Evolutionary conservation across 1,284 basidiomycete species (phyloP).

Genomic region (Cutaneotrichosporon dermatis): DNA sequence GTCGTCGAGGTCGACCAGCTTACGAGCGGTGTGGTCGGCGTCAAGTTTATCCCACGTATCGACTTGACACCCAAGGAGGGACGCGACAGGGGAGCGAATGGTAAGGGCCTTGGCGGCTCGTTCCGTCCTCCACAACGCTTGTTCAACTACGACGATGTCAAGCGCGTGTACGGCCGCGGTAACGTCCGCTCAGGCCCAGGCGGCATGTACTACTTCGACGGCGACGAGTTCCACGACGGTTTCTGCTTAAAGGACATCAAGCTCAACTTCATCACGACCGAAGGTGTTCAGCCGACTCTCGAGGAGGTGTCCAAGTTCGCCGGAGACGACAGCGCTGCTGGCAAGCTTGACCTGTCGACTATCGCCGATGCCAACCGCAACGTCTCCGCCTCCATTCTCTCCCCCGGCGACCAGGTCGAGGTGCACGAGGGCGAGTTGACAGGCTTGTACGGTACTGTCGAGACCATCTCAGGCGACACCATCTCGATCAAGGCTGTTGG

Average conservation of each 20-base stretch:
- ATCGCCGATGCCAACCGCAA: constrained; percentile 45
- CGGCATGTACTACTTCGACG: constrained; percentile 76
- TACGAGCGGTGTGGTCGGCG: constrained; percentile 63
- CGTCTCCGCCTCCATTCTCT: constrained; percentile 68
- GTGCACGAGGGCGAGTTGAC: constrained; percentile 95
- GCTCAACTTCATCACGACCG: constrained; percentile 69
- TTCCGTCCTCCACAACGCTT: constrained; percentile 79
- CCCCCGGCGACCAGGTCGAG: constrained; percentile 95
- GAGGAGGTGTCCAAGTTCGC: constrained; percentile 94
- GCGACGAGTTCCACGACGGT: constrained; percentile 89
- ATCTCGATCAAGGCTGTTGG: constrained; percentile 67
- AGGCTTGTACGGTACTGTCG: constrained; percentile 86
- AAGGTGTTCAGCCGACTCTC: constrained; percentile 89
- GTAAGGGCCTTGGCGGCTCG: constrained; percentile 25
- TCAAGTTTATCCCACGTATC: constrained; percentile 94
- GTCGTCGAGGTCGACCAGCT: constrained; percentile 93
- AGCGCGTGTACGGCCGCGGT: constrained; percentile 76
- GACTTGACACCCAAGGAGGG: constrained; percentile 89
- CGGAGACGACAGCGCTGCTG: constrained; percentile 47
- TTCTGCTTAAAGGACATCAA: constrained; percentile 97
- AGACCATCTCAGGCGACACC: constrained; percentile 80
- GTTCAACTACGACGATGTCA: constrained; percentile 91
- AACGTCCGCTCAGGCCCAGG: constrained; percentile 61
- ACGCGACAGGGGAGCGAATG: constrained; percentile 56
- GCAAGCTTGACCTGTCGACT: constrained; percentile 43